Evolutionary conservation across 805 yeast species (phyloP).

Genomic region (Ogataea henricii): DNA sequence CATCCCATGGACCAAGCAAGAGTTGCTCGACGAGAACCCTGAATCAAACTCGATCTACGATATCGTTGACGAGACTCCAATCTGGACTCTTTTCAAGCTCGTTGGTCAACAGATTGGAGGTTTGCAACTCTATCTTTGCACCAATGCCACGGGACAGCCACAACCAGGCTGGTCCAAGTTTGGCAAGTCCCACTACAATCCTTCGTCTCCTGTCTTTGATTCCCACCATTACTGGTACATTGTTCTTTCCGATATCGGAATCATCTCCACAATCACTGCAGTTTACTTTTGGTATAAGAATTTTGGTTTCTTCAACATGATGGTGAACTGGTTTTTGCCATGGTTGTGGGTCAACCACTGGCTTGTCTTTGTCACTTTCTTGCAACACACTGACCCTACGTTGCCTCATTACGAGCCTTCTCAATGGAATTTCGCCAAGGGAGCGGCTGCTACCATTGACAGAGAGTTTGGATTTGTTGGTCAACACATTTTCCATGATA

Average conservation of each 20-base stretch:
- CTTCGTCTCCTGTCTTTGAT: conserved; percentile 57
- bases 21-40: conserved; percentile 38
- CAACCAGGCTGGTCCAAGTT: conserved; percentile 43
- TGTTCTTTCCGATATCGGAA: conserved; percentile 57
- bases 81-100: conserved; percentile 43
- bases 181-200: conserved; percentile 55
- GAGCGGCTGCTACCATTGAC: conserved; percentile 68
- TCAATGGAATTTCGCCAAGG: conserved; percentile 66
- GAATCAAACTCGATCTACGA: conserved; percentile 42
- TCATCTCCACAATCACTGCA: conserved; percentile 43
- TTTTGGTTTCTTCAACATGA: conserved; percentile 51
- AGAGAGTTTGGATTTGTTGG: conserved; percentile 63
- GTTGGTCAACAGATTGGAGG: conserved; percentile 61
- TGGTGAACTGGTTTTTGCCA: conserved; percentile 59
- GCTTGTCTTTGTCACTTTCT: conserved; percentile 63
- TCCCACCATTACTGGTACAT: conserved; percentile 56
- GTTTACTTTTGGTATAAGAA: conserved; percentile 54
- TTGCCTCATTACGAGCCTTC: conserved; percentile 59
- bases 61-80: conserved; percentile 57
- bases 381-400: conserved; percentile 62
- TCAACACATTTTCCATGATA: conserved; percentile 56
- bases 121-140: conserved; percentile 48
- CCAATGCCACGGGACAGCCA: conserved; percentile 60
- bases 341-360: conserved; percentile 64
- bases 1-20: conserved; percentile 54